Percentiles rank a stretch among this genome's conserved stretches.
Evolutionary conservation across 148 eudicot genomes (phyloP).

Genomic region (Arctostaphylos glauca): DNA sequence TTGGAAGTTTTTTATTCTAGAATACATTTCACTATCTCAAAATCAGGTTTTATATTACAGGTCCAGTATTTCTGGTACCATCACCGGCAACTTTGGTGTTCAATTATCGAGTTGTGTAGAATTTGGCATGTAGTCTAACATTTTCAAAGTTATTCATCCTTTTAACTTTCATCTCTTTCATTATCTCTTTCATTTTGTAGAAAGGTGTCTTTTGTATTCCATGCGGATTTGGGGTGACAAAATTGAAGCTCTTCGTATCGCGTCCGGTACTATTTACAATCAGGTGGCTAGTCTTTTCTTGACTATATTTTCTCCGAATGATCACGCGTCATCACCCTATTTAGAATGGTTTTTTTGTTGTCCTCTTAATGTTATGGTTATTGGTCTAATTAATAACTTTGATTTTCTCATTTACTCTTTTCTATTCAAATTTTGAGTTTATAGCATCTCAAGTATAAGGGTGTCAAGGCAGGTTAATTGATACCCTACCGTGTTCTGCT

Average conservation of each 20-base stretch:
- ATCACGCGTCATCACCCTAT: neutral
- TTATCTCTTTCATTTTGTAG: conserved; percentile 33
- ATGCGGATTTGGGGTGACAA: conserved; percentile 75
- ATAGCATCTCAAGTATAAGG: neutral
- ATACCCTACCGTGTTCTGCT: neutral
- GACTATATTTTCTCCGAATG: neutral
- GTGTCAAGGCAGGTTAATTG: neutral
- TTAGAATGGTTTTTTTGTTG: neutral
- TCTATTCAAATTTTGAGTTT: neutral
- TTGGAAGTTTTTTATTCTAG: neutral
- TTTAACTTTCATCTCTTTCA: conserved; percentile 8
- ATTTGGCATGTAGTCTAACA: neutral
- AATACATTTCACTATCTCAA: neutral
- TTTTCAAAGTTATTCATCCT: neutral
- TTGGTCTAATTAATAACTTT: neutral
- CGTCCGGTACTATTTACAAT: conserved; percentile 90
- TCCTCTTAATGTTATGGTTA: neutral
- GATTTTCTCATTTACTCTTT: neutral
- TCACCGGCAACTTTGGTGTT: neutral
- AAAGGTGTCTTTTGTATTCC: conserved; percentile 86
- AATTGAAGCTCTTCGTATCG: conserved; percentile 54
- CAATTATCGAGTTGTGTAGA: neutral
- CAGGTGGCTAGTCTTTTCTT: conserved; percentile 50
- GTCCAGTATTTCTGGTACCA: neutral
- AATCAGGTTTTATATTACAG: neutral